Base-by-base conservation (phyloP, 805 yeast species). In the Kodamaea restingae region DNA sequence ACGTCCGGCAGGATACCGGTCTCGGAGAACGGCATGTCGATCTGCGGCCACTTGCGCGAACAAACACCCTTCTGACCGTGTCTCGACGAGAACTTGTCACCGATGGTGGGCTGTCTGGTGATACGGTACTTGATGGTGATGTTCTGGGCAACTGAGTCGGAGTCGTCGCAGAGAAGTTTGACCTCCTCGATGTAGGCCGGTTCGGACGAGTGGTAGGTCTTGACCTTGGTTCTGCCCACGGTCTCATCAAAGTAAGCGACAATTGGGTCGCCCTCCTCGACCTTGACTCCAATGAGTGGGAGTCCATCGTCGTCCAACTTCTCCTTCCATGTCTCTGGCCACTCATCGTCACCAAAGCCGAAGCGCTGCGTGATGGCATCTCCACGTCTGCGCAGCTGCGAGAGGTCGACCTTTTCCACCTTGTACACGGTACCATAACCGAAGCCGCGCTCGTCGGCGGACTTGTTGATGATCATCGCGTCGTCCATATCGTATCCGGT, bases 401-500 rank as follows among this genome's bases (percentile, higher is more conserved):
- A 67, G 42, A 93, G 71, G 52, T 93, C 97, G 38, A 93, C 75
- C 66, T 87, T 88, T 61, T 93, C 98, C 21, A 85, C 93, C 66
- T 93, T 93, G 67, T 86, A 88, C 48, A 93, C 95, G 7, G 95
- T 86, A 67, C 98, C 98, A 54, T 93, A 91, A 14, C 95, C 98
- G 50, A 93, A 93, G 1, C 98, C 98, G 63, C 98, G 78, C 67
- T 93, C 98, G 55, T 90, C 95, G 0, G 98, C 97, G 36, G 95
- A 85, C 64, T 93, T 93, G 65, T 93, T 93, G 51, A 93, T 78
- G 56, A 93, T 93, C 98, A 93, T 91, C 59, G 98, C 98, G 65
- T 93, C 98, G 70, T 93, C 98, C 98, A 93, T 93, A 85, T 93
- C 98, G 60, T 93, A 93, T 52, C 98, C 98, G 1, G 98, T 93